These are phyloP conservation scores for Viola odorata DNA, from an alignment of 345 rosid genomes.

Conservation along the genomic window DNA sequence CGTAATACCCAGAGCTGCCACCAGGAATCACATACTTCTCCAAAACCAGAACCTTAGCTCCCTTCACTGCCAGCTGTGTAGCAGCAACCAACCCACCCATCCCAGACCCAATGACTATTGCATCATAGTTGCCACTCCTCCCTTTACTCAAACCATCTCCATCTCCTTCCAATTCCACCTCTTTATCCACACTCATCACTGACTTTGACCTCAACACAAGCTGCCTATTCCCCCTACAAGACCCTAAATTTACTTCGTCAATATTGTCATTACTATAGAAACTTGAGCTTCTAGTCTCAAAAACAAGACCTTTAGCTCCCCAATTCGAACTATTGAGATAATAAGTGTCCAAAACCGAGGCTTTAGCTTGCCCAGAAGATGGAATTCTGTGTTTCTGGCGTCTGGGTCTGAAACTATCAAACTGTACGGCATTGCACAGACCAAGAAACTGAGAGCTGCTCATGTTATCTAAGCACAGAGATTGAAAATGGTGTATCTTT, in stretches of 20 bases:
- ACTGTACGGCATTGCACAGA: conserved; percentile 6
- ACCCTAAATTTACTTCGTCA: conserved; percentile 9
- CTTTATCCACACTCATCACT: conserved; percentile 32
- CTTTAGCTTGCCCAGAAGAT: conserved; percentile 7
- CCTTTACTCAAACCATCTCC: conserved; percentile 19
- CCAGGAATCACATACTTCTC: conserved; percentile 97
- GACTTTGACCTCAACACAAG: conserved; percentile 26
- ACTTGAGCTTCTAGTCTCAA: conserved; percentile 8
- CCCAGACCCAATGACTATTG: conserved; percentile 86
- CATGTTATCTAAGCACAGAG: too few species aligned
- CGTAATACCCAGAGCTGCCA: conserved; percentile 88
- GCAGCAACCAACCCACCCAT: conserved; percentile 92
- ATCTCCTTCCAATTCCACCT: conserved; percentile 24
- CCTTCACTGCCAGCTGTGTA: conserved; percentile 81
- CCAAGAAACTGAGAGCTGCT: conserved; percentile 9
- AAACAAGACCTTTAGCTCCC: too few species aligned
- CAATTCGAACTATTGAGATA: conserved; percentile 4
- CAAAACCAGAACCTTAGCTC: conserved; percentile 74
- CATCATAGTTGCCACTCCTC: conserved; percentile 42
- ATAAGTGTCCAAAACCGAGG: background rate
- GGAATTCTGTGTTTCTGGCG: conserved; percentile 9
- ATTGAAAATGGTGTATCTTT: too few species aligned
- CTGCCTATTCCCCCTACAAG: conserved; percentile 6
- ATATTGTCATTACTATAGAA: background rate
- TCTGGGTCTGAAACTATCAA: conserved; percentile 16